These are phyloP conservation scores for Thalassiosira oceanica DNA, from an alignment of 352 stramenopile genomes.

Conservation along the genomic window DNA sequence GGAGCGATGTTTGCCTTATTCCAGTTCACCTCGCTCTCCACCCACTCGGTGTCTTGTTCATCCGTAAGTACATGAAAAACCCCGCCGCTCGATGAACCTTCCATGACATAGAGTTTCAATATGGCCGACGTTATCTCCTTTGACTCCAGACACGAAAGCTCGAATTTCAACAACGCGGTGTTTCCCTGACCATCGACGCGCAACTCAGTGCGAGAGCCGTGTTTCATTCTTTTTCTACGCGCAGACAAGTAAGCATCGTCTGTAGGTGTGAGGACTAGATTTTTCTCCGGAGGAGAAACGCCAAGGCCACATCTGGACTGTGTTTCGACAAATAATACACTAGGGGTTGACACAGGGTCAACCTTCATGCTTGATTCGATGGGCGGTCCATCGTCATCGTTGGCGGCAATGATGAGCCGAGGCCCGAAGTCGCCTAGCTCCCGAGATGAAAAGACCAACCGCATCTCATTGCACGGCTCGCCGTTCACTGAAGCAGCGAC, in stretches of 20 bases:
- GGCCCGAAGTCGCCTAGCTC: slow-evolving; percentile 9
- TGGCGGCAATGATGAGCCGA: slow-evolving; percentile 6
- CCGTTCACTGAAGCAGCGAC: slow-evolving; percentile 1
- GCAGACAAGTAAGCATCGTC: slow-evolving; percentile 7
- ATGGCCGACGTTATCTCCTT: slow-evolving; percentile 11
- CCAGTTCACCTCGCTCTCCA: slow-evolving; percentile 3
- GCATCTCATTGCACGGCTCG: slow-evolving; percentile 7
- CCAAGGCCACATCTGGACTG: too few species aligned
- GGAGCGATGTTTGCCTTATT: slow-evolving; percentile 1
- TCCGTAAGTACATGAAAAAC: slow-evolving; percentile 4
- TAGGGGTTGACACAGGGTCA: too few species aligned
- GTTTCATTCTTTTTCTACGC: not conserved
- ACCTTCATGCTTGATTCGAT: too few species aligned
- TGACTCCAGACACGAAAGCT: slow-evolving; percentile 5
- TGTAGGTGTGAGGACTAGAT: slow-evolving; percentile 10
- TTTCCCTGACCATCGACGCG: slow-evolving; percentile 9
- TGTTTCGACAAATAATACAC: too few species aligned
- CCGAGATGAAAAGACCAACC: slow-evolving; percentile 7
- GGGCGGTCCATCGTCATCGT: too few species aligned
- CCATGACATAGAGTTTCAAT: slow-evolving; percentile 7
- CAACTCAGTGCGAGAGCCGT: not conserved
- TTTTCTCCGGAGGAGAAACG: not conserved
- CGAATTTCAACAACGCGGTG: slow-evolving; percentile 11
- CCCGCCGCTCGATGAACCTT: slow-evolving; percentile 8
- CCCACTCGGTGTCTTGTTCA: slow-evolving; percentile 1